Evolutionary conservation across 2,329 filamentous ascomycete species (phyloP).

Genomic region (Colletotrichum zoysiae): DNA sequence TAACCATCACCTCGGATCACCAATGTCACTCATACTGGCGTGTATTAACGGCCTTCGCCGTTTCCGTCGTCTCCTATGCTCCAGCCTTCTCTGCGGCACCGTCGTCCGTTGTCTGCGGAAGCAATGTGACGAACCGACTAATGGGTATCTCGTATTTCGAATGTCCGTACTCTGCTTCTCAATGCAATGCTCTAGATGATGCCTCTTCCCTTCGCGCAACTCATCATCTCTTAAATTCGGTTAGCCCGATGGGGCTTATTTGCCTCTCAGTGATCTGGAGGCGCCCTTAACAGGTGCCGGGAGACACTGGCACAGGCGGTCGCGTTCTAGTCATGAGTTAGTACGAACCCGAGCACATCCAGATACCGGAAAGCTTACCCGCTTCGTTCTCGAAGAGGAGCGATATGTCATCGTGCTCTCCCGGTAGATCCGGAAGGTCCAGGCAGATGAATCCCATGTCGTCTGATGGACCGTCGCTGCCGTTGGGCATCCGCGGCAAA

Average conservation of each 20-base stretch:
- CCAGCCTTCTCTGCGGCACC: slow-evolving; percentile 2
- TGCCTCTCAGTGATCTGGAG: slow-evolving; percentile 49
- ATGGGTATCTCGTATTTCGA: slow-evolving; percentile 41
- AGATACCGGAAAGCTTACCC: slow-evolving; percentile 67
- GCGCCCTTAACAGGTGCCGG: slow-evolving; percentile 69
- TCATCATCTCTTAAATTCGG: slow-evolving; percentile 9
- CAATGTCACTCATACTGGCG: slow-evolving; percentile 12
- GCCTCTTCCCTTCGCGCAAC: slow-evolving; percentile 8
- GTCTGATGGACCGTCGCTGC: slow-evolving; percentile 64
- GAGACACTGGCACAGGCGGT: slow-evolving; percentile 63
- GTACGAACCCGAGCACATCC: slow-evolving; percentile 13
- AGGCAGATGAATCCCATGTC: slow-evolving; percentile 84
- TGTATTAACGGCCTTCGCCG: background rate
- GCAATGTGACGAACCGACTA: slow-evolving; percentile 38
- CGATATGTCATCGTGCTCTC: slow-evolving; percentile 92
- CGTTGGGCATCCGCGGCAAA: slow-evolving; percentile 73
- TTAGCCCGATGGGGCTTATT: slow-evolving; percentile 27
- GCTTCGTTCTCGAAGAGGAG: slow-evolving; percentile 85
- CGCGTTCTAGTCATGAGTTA: slow-evolving; percentile 60
- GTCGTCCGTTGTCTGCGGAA: slow-evolving; percentile 30
- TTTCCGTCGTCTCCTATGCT: slow-evolving; percentile 22
- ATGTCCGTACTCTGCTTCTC: slow-evolving; percentile 32
- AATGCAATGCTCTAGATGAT: slow-evolving; percentile 33
- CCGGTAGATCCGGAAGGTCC: slow-evolving; percentile 88
- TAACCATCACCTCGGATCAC: slow-evolving; percentile 22